These are phyloP conservation scores for Malassezia nana DNA, from an alignment of 1,284 basidiomycete genomes.

Conservation along the genomic window DNA sequence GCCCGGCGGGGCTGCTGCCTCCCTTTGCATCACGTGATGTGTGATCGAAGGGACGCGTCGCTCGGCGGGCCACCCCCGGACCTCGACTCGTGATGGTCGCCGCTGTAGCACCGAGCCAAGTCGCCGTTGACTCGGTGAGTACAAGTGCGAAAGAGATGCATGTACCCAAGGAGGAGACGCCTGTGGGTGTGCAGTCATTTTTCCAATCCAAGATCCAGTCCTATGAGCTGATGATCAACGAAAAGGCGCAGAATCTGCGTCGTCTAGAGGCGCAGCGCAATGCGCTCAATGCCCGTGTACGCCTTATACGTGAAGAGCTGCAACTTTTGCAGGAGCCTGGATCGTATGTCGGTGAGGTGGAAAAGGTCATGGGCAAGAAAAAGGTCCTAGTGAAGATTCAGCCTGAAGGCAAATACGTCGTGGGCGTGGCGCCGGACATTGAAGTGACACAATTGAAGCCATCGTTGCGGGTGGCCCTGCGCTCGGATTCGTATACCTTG, in stretches of 20 bases:
- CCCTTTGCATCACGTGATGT: constrained; percentile 9
- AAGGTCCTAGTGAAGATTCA: constrained; percentile 97
- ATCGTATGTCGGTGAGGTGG: constrained; percentile 92
- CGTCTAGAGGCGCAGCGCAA: constrained; percentile 93
- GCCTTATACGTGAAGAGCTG: constrained; percentile 72
- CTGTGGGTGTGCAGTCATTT: constrained; percentile 59
- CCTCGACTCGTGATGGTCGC: constrained; percentile 4
- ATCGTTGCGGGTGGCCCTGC: constrained; percentile 82
- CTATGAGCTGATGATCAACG: constrained; percentile 81
- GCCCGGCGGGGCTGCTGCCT: not conserved
- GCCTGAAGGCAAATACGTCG: constrained; percentile 97
- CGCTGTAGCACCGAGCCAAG: constrained; percentile 10
- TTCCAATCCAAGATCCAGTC: constrained; percentile 92
- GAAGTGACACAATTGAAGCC: constrained; percentile 71
- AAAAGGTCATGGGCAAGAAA: constrained; percentile 98
- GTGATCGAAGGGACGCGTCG: constrained; percentile 15
- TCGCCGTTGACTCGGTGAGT: not conserved
- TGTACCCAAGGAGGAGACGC: not conserved
- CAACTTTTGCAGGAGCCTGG: constrained; percentile 92
- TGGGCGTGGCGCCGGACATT: constrained; percentile 83
- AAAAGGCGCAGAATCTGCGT: constrained; percentile 90
- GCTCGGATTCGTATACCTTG: constrained; percentile 79
- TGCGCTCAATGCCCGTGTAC: constrained; percentile 86
- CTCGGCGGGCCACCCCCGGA: not conserved
- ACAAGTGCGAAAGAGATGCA: not conserved